Percentiles rank a stretch among this genome's conserved stretches.
Conservation (phyloP, 2,329 filamentous ascomycete species). For the Nemania bipapillata region DNA sequence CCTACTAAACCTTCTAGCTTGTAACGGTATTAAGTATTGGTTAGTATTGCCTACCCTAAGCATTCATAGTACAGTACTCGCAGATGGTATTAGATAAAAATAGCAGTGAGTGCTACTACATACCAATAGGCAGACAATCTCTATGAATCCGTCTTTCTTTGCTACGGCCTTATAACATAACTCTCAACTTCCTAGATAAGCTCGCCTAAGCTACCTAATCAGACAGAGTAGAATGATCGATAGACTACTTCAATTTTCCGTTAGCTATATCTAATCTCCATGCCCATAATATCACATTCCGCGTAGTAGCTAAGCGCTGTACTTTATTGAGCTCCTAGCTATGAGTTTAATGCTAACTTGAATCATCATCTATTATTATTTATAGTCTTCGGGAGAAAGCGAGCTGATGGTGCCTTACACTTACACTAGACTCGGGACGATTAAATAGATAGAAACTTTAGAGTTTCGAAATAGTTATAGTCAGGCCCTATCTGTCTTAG, state of each 20-base stretch:
- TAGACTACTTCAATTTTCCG: constrained; percentile 3
- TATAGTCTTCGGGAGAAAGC: neutral
- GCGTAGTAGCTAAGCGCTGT: neutral
- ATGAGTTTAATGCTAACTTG: neutral
- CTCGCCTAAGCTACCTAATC: neutral
- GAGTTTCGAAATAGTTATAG: constrained; percentile 17
- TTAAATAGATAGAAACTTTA: constrained; percentile 1
- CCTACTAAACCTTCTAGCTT: constrained; percentile 2
- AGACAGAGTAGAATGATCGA: neutral
- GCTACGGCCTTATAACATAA: constrained; percentile 6
- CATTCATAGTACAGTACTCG: neutral
- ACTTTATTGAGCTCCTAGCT: neutral
- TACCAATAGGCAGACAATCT: too few relatives aligned
- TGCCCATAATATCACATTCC: neutral
- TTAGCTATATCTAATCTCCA: neutral
- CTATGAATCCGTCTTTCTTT: neutral
- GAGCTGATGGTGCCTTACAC: neutral
- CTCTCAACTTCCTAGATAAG: neutral
- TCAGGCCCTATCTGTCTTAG: neutral
- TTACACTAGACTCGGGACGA: neutral
- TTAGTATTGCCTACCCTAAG: neutral
- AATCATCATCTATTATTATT: neutral
- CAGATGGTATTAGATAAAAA: constrained; percentile 15
- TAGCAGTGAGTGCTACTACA: constrained; percentile 19
- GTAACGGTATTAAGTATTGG: neutral